A percentile compares a stretch with the other conserved stretches of the same genome.
phyloP scores from a whole-genome alignment of 768 basidiomycete genomes.

The Scleroderma bovista region DNA sequence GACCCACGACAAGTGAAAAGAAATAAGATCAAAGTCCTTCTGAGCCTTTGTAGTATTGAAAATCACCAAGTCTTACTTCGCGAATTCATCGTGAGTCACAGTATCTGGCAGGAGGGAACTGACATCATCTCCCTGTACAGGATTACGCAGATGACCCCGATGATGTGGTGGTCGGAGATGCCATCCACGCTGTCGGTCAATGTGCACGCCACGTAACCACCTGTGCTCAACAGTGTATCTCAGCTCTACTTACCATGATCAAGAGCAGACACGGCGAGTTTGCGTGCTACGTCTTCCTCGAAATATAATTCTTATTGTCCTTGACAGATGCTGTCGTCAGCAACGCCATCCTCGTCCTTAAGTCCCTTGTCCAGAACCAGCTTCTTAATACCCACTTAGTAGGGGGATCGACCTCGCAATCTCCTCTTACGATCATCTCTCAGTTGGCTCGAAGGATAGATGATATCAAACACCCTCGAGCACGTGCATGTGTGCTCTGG shows the following conservation, averaged over 20 bases:
- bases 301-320: not conserved
- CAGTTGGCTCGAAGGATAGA: conserved; percentile 75
- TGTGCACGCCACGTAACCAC: conserved; percentile 68
- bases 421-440: conserved; percentile 65
- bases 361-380: conserved; percentile 73
- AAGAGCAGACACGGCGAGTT: conserved; percentile 65
- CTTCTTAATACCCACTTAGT: conserved; percentile 34
- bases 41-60: conserved; percentile 57
- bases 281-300: not conserved
- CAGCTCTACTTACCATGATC: conserved; percentile 73
- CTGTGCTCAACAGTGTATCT: conserved; percentile 64
- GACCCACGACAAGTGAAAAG: conserved; percentile 65
- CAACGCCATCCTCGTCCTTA: conserved; percentile 79
- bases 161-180: conserved; percentile 61
- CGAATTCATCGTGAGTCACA: conserved; percentile 72
- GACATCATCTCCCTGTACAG: conserved; percentile 33
- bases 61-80: conserved; percentile 68
- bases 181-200: conserved; percentile 74
- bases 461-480: conserved; percentile 71
- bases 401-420: conserved; percentile 21
- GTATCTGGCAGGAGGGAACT: not conserved
- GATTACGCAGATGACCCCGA: conserved; percentile 78
- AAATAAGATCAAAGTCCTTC: conserved; percentile 70
- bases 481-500: conserved; percentile 88
- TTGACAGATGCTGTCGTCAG: conserved; percentile 68